phyloP scores from a whole-genome alignment of 805 yeast species.

The Candida nemodendra region DNA sequence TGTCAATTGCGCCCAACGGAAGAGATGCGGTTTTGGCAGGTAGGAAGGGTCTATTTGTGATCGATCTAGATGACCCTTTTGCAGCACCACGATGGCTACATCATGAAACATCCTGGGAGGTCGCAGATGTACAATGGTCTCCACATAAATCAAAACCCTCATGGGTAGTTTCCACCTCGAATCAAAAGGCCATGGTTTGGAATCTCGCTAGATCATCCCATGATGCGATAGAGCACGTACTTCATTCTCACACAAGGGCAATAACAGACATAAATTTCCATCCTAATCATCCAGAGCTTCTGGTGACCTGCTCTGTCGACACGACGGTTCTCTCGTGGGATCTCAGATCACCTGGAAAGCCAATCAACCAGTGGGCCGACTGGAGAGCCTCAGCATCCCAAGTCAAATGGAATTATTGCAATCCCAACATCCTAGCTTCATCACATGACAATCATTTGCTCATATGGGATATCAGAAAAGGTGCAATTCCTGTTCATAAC shows the following conservation, averaged over 20 bases:
- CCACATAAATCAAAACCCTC: conserved; percentile 82
- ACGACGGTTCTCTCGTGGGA: conserved; percentile 90
- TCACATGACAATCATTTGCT: conserved; percentile 79
- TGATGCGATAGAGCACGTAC: conserved; percentile 78
- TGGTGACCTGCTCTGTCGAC: conserved; percentile 94
- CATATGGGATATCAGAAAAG: conserved; percentile 87
- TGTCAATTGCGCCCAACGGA: conserved; percentile 86
- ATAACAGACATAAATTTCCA: conserved; percentile 95
- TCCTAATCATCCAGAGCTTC: conserved; percentile 76
- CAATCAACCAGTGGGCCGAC: conserved; percentile 80
- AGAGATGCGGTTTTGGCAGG: conserved; percentile 92
- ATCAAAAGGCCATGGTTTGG: conserved; percentile 96
- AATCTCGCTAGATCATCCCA: conserved; percentile 63
- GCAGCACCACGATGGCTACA: conserved; percentile 92
- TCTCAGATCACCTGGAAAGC: conserved; percentile 71
- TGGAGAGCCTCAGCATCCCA: conserved; percentile 95
- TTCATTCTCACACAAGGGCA: conserved; percentile 90
- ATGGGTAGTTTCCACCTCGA: conserved; percentile 92
- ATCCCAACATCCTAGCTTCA: conserved; percentile 77
- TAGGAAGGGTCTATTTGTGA: conserved; percentile 76
- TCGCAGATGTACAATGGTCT: conserved; percentile 98
- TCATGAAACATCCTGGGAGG: conserved; percentile 95
- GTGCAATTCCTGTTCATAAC: conserved; percentile 68
- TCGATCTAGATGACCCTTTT: conserved; percentile 95
- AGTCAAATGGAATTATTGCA: conserved; percentile 85